Percentiles rank a stretch among this genome's conserved stretches.
Conservation (phyloP, 345 rosid genomes). For the Hypericum androsaemum region DNA sequence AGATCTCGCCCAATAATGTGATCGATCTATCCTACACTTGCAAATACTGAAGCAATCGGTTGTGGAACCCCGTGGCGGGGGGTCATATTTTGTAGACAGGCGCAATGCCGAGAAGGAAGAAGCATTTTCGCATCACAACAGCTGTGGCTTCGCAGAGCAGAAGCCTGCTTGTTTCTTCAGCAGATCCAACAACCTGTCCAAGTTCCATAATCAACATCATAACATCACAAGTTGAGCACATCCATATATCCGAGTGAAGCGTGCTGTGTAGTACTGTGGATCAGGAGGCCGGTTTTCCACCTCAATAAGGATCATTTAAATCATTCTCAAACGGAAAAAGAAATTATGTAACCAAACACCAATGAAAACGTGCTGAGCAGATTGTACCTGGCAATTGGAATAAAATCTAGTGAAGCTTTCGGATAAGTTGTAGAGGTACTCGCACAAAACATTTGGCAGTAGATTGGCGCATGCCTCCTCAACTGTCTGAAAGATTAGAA, state of each 20-base stretch:
- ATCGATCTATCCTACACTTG: too few species aligned
- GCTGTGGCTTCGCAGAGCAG: conserved; percentile 89
- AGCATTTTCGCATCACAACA: conserved; percentile 80
- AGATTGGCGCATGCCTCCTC: conserved; percentile 77
- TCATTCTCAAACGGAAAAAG: too few species aligned
- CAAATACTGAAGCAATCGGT: too few species aligned
- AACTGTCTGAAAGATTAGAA: conserved; percentile 42
- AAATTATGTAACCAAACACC: too few species aligned
- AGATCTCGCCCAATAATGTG: too few species aligned
- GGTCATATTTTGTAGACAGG: conserved; percentile 79
- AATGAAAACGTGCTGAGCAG: too few species aligned
- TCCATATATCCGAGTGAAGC: too few species aligned
- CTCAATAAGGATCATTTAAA: too few species aligned
- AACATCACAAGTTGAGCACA: too few species aligned
- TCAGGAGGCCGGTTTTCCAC: too few species aligned
- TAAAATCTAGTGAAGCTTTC: conserved; percentile 71
- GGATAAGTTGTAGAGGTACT: conserved; percentile 64
- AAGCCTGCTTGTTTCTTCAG: conserved; percentile 73
- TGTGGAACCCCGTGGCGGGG: not conserved
- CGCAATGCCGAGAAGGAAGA: conserved; percentile 68
- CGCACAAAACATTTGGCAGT: conserved; percentile 65
- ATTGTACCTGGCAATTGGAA: conserved; percentile 55
- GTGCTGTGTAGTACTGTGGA: too few species aligned
- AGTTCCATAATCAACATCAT: too few species aligned
- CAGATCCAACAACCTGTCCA: conserved; percentile 68